phyloP scores from a whole-genome alignment of 106 monocot genomes.

The Dactylorhiza incarnata region DNA sequence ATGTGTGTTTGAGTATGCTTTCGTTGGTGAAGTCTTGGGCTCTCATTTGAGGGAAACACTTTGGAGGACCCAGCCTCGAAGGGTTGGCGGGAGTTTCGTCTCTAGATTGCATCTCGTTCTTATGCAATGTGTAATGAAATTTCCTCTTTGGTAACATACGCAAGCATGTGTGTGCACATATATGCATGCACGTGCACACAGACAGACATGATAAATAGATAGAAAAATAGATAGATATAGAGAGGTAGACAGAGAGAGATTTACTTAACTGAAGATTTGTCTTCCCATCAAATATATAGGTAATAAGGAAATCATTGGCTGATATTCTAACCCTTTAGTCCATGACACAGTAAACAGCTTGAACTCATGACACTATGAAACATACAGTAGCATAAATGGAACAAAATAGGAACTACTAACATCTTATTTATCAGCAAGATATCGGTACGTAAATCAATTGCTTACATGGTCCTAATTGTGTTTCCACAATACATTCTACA shows the following conservation, averaged over 20 bases:
- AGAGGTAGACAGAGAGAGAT: neutral
- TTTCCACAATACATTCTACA: neutral
- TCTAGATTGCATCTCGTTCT: too few relatives aligned
- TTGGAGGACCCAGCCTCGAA: too few relatives aligned
- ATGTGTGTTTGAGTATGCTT: too few relatives aligned
- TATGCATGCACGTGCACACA: too few relatives aligned
- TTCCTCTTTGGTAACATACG: too few relatives aligned
- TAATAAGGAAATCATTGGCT: neutral
- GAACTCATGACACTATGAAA: neutral
- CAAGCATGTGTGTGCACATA: too few relatives aligned
- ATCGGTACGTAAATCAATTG: neutral
- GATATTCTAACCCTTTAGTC: neutral
- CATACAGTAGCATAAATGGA: slow-evolving; percentile 1
- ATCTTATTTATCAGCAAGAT: neutral
- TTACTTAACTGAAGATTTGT: neutral
- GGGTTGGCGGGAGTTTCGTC: too few relatives aligned
- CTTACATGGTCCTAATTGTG: neutral
- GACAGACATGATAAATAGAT: too few relatives aligned
- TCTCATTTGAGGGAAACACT: too few relatives aligned
- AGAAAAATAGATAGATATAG: neutral
- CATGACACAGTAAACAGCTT: neutral
- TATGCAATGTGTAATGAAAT: too few relatives aligned
- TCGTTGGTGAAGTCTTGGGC: too few relatives aligned
- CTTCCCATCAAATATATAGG: neutral
- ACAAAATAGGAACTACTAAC: neutral